Evolutionary conservation across 169 alveolate genomes (phyloP), one percentile per base, ranked within the genome.

Genomic region (Nephromyces sp.): DNA sequence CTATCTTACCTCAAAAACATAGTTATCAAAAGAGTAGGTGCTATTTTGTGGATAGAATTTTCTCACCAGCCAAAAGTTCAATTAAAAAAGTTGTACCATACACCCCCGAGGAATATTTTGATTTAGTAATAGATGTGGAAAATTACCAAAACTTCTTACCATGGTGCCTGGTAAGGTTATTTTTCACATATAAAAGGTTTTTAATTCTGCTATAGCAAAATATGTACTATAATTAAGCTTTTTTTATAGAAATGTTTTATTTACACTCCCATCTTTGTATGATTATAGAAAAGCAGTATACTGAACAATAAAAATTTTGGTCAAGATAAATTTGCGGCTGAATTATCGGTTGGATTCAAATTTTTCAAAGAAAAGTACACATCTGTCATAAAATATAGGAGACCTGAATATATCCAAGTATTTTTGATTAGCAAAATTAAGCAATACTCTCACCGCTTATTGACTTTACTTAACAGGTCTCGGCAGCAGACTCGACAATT

Each of bases 341-440:
- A 62, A n/a, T n/a, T 62, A n/a, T 24, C 28, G 15, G 51, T 62
- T 8, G 68, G 68, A n/a, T 62, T 62, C 68, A 62, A n/a, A 57
- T 57, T 62, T 24, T 62, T 62, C 68, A 62, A 62, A n/a, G 68
- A 62, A n/a, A 24, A 57, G 8, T 62, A 62, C 68, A 62, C 68
- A n/a, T 62, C 68, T 8, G 28, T 62, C 8, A 21, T 62, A 8
- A n/a, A 15, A 8, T 8, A n/a, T 15, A 62, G 8, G 15, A 8
- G 68, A 8, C 68, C 68, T n/a, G 8, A 62, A 8, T n/a, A 8
- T 24, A 62, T 62, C 51, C 8, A 62, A 57, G 68, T 62, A n/a
- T 15, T 15, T 43, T n/a, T n/a, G 25, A 43, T 43, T 43, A 43
- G 25, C 57, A n/a, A n/a, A n/a, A n/a, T n/a, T n/a, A n/a, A n/a